A percentile compares a stretch with the other conserved stretches of the same genome.
Conservation (phyloP, 371 early-diverging fungal species). For the Entomophthora muscae region DNA sequence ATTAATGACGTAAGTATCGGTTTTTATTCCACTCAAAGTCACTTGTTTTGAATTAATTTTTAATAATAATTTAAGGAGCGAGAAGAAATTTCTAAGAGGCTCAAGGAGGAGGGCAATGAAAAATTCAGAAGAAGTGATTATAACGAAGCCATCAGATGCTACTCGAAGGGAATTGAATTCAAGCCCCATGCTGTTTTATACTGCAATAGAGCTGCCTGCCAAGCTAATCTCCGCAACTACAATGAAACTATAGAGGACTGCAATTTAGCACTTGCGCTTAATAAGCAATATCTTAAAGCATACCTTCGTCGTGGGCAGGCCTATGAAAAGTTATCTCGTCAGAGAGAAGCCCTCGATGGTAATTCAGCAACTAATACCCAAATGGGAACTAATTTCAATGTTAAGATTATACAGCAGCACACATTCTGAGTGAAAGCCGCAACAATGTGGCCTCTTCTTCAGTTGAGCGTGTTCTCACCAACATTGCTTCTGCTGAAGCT, state of each 20-base stretch:
- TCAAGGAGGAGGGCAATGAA: background rate
- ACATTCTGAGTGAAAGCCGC: background rate
- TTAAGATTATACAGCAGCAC: background rate
- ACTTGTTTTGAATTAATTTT: no score
- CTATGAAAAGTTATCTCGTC: background rate
- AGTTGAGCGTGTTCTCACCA: background rate
- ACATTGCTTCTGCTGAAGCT: background rate
- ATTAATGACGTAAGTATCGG: no score
- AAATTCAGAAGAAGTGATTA: background rate
- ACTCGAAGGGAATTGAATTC: background rate
- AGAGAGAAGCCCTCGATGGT: slow-evolving; percentile 1
- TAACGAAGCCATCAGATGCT: background rate
- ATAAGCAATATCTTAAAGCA: background rate
- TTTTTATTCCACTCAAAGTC: no score
- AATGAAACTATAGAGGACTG: background rate
- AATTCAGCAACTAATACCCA: background rate
- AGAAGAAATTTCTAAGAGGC: background rate
- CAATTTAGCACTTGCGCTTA: background rate
- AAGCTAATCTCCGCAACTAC: background rate
- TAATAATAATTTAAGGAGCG: no score
- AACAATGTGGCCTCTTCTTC: background rate
- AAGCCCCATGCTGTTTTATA: background rate
- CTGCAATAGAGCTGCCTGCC: background rate
- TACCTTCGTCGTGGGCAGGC: background rate
- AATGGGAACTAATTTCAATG: background rate